Evolutionary conservation across 208 protist species (phyloP).

Genomic region (Leishmania mexicana): DNA sequence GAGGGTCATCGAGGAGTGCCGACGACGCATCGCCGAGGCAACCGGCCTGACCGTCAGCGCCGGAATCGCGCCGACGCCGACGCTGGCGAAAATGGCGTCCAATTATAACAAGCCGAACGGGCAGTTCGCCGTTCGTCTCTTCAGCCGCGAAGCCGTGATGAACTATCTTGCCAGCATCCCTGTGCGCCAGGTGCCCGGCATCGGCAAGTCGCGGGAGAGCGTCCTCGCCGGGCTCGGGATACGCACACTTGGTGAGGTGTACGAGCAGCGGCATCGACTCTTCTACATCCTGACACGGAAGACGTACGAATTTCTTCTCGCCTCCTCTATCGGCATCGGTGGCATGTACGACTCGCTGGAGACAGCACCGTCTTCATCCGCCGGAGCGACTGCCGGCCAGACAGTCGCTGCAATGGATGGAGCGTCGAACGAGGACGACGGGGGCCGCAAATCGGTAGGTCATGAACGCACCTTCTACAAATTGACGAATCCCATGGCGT

Average conservation of each 20-base stretch:
- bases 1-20: conserved; percentile 50
- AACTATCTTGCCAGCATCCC: conserved; percentile 39
- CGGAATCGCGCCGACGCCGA: conserved; percentile 75
- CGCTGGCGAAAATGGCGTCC: conserved; percentile 87
- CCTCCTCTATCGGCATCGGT: conserved; percentile 49
- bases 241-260: conserved; percentile 55
- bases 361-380: neutral
- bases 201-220: conserved; percentile 56
- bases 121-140: conserved; percentile 66
- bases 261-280: conserved; percentile 54
- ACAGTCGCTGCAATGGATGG: neutral
- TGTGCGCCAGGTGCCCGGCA: conserved; percentile 66
- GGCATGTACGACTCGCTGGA: conserved; percentile 46
- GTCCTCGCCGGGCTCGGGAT: conserved; percentile 57
- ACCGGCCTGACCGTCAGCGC: conserved; percentile 79
- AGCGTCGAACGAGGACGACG: conserved; percentile 12
- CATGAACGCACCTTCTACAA: conserved; percentile 71
- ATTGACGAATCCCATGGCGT: conserved; percentile 38
- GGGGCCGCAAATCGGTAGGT: conserved; percentile 70
- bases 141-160: conserved; percentile 58
- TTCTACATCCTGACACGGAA: conserved; percentile 63
- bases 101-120: conserved; percentile 95
- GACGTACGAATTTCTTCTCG: conserved; percentile 67
- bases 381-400: neutral
- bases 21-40: conserved; percentile 38